Base-by-base conservation (phyloP, 2,329 filamentous ascomycete species). In the Clonostachys chloroleuca region DNA sequence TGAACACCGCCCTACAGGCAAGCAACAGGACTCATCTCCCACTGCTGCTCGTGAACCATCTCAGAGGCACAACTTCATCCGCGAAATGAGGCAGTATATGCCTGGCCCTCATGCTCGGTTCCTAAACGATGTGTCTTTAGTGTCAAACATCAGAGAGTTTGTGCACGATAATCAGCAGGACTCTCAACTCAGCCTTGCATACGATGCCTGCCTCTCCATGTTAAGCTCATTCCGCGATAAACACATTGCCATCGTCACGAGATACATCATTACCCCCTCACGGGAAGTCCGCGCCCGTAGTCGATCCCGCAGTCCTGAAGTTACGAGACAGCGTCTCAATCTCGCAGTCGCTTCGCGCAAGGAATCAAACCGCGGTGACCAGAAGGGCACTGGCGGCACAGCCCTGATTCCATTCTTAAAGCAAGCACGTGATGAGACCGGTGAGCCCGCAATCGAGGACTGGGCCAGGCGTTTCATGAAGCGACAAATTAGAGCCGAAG, bases 61-160 rank as follows among this genome's bases (percentile, higher is more conserved):
- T 40, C 48, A 61, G 48, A 54, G 69, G 70, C 45, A 96, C 69
- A 95, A 94, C 59, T 99, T 99, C 70, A 92, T 99, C 61, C 83
- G 88, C 60, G 94, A 99, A 54, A 99, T 99, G 94, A 87, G 92
- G 49, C 81, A 81, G 42, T 99, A 99, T 69, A 99, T 99, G 94
- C 94, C 94, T 0, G 92, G 91, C 1, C 82, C 87, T 0, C 94
- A 99, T 61, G 87, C 91, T 5, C 84, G 88, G 39, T 99, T 99
- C 69, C 77, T 99, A 5, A 80, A 87, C 53, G 87, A 95, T 52
- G 84, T 96, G 12, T 77, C 81, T 44, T 73, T 73, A 14, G 84
- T 96, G 5, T 84, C 92, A 56, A 97, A 97, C 60, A 90, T 99
- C 56, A 87, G 90, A 33, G 77, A 86, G 16, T 97, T 86, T 57